Evolutionary conservation across 305 asterid species (phyloP), one percentile per base, ranked within the genome.

Genomic region (Stenogyne calaminthoides): DNA sequence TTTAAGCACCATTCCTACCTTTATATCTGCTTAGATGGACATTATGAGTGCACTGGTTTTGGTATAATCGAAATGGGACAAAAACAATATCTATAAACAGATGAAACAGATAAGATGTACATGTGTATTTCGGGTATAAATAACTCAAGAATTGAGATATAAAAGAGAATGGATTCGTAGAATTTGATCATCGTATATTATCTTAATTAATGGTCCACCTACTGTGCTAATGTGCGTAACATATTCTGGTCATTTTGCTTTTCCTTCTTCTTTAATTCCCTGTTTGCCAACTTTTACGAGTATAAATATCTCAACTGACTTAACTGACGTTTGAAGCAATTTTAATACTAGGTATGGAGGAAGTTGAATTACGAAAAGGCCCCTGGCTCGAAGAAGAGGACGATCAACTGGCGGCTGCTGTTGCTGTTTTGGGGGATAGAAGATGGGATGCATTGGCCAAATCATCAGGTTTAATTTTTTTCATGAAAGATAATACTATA

Each of bases 401-500:
- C 18, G 81, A 83, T 37, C 79, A 64, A 36, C 76, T 92, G 3
- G 70, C 86, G 19, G 77, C 83, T 66, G 77, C 81, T 25, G 80
- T 87, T 4, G 80, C 88, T 59, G 68, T 77, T 72, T 76, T 88
- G 29, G 93, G 96, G 2, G 88, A 90, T 72, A 75, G 82, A n/a
- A 77, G 86, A 73, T 92, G 96, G 96, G 98, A 88, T 70, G 79
- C 93, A 56, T 81, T 92, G 82, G 96, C 96, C 44, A 88, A 84
- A 84, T 80, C 91, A 62, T 85, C 95, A 68, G 96, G 97, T 88
- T 72, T 68, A 2, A n/a, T n/a, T 20, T 54, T 7, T 46, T 7
- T 44, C 3, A 12, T 34, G 4, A 37, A 36, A 8, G 54, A 63
- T 42, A 29, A 7, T 4, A 25, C 29, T 25, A 51, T 16, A 14